Percentiles rank a stretch among this genome's conserved stretches.
These are phyloP conservation scores for Parasitella parasitica DNA, from an alignment of 371 early-diverging fungal species.

Conservation along the genomic window DNA sequence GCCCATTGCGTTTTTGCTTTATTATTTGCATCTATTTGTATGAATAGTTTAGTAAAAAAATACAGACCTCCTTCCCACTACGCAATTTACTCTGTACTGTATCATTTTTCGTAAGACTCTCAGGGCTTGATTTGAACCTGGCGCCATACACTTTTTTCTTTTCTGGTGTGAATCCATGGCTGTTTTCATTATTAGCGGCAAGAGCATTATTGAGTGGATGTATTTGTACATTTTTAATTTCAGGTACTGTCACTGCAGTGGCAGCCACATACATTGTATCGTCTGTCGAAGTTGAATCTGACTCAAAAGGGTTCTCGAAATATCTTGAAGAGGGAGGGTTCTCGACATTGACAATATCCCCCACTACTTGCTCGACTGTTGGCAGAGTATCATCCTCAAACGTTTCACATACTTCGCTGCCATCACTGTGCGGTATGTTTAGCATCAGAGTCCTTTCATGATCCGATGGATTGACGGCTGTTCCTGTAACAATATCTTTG, in stretches of 20 bases:
- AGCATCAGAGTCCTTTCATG: conserved; percentile 21
- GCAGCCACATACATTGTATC: neutral
- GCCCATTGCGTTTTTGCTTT: conserved; percentile 28
- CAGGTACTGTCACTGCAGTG: neutral
- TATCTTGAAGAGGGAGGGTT: conserved; percentile 26
- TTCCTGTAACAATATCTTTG: conserved; percentile 4
- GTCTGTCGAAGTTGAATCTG: conserved; percentile 17
- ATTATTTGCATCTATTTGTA: neutral
- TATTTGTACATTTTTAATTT: neutral
- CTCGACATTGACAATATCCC: conserved; percentile 10
- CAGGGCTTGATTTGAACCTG: neutral
- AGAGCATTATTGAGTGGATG: neutral
- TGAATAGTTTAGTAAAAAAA: neutral
- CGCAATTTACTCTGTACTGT: neutral
- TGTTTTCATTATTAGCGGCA: neutral
- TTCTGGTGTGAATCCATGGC: neutral
- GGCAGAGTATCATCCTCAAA: conserved; percentile 36
- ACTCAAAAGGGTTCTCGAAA: conserved; percentile 46
- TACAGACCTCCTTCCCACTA: no score
- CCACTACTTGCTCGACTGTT: conserved; percentile 33
- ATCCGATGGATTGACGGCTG: conserved; percentile 8
- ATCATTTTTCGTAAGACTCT: neutral
- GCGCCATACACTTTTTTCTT: neutral
- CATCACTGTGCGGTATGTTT: conserved; percentile 14
- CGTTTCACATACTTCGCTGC: neutral